phyloP scores from a whole-genome alignment of 164 flowering plant genomes.

The Liriodendron chinense region DNA sequence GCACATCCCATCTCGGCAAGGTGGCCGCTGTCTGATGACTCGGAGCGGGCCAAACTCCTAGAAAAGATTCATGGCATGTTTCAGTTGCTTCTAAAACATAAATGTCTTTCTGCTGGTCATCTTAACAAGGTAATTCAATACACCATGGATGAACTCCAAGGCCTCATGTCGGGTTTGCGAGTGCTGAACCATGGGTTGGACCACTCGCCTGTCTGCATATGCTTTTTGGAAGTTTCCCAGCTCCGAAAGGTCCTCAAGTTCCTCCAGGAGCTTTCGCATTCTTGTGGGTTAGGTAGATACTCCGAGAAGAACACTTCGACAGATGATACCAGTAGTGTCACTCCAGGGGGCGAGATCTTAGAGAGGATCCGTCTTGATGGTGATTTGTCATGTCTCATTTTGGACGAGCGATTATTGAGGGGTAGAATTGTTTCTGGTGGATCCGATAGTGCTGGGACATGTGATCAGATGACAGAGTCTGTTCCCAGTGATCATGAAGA shows the following conservation, averaged over 20 bases:
- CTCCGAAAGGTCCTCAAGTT: constrained; percentile 71
- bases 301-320: constrained; percentile 46
- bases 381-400: constrained; percentile 50
- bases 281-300: constrained; percentile 68
- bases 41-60: constrained; percentile 74
- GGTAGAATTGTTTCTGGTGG: constrained; percentile 19
- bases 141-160: constrained; percentile 77
- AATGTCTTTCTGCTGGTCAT: constrained; percentile 76
- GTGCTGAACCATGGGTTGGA: constrained; percentile 60
- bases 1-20: constrained; percentile 29
- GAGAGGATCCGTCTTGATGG: constrained; percentile 62
- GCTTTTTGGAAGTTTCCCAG: constrained; percentile 77
- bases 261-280: constrained; percentile 76
- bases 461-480: constrained; percentile 10
- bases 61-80: constrained; percentile 63
- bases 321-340: constrained; percentile 41
- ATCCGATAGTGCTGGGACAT: constrained; percentile 23
- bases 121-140: constrained; percentile 72
- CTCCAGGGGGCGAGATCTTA: constrained; percentile 33
- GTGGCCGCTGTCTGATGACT: constrained; percentile 82
- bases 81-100: constrained; percentile 63
- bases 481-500: constrained; percentile 26
- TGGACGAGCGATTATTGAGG: constrained; percentile 55
- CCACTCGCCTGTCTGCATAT: constrained; percentile 78
- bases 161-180: constrained; percentile 51